A percentile compares a stretch with the other conserved stretches of the same genome.
Evolutionary conservation across 768 basidiomycete species (phyloP).

Genomic region (Mycena chlorophos): DNA sequence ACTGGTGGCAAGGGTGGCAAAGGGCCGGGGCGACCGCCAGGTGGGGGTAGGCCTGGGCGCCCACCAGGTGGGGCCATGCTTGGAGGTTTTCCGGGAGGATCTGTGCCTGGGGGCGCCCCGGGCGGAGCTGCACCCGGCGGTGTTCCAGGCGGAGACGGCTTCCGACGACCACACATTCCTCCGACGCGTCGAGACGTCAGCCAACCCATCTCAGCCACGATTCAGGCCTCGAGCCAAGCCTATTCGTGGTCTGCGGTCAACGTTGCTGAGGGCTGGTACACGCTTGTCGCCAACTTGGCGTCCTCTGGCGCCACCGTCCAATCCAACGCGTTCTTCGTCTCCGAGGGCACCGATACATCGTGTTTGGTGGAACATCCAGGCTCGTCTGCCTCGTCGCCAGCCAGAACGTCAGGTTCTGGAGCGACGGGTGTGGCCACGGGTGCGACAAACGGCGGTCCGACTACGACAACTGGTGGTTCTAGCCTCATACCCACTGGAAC

Average conservation of each 20-base stretch:
- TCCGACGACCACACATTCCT: neutral
- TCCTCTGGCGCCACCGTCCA: neutral
- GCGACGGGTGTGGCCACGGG: neutral
- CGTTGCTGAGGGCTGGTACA: neutral
- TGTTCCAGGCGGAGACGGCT: neutral
- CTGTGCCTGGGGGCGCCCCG: too few relatives aligned
- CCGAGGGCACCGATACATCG: neutral
- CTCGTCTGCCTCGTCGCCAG: neutral
- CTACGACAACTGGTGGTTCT: neutral
- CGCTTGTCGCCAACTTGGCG: neutral
- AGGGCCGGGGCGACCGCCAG: too few relatives aligned
- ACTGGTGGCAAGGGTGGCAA: too few relatives aligned
- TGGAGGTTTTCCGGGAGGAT: too few relatives aligned
- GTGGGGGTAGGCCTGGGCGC: too few relatives aligned
- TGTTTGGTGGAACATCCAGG: neutral
- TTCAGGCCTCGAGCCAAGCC: neutral
- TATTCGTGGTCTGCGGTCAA: neutral
- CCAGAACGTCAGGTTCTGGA: neutral
- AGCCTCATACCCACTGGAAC: neutral
- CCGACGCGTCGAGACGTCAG: neutral
- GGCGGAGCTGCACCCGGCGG: neutral
- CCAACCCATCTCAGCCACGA: neutral
- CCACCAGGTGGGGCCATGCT: too few relatives aligned
- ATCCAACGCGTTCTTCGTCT: neutral
- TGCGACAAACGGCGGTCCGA: neutral